A percentile compares a stretch with the other conserved stretches of the same genome.
These are phyloP conservation scores for Raffaelea ambrosiae DNA, from an alignment of 2,329 filamentous ascomycete genomes.

Conservation along the genomic window DNA sequence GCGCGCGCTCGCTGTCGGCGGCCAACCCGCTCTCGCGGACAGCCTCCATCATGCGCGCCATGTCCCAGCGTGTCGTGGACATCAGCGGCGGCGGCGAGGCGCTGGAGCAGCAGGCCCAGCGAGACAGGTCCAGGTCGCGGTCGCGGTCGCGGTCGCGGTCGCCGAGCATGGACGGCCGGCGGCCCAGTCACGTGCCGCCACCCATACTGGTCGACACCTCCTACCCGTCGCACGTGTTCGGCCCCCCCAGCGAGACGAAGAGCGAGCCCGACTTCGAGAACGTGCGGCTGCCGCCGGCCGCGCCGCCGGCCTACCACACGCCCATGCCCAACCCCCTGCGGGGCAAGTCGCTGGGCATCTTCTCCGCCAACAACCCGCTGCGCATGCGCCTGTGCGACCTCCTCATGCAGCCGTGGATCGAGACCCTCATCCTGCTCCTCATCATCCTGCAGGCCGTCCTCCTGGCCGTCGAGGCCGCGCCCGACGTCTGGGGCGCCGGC, in stretches of 20 bases:
- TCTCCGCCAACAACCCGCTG: constrained; percentile 68
- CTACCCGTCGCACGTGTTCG: constrained; percentile 40
- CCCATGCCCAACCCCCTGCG: constrained; percentile 66
- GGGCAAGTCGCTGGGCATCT: constrained; percentile 78
- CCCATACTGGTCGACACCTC: constrained; percentile 38
- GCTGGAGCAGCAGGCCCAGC: constrained; percentile 61
- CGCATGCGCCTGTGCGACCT: constrained; percentile 71
- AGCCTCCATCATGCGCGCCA: constrained; percentile 68
- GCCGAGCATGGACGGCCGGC: constrained; percentile 42
- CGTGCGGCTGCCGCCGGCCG: background rate
- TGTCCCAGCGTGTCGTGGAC: constrained; percentile 97
- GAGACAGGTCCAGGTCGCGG: constrained; percentile 37
- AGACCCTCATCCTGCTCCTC: constrained; percentile 76
- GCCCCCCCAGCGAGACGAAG: constrained; percentile 37
- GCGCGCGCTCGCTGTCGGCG: constrained; percentile 55
- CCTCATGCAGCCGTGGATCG: constrained; percentile 76
- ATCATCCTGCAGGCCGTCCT: constrained; percentile 84
- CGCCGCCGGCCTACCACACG: constrained; percentile 17
- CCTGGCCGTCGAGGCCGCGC: constrained; percentile 74
- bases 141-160: constrained; percentile 40
- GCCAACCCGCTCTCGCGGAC: constrained; percentile 59
- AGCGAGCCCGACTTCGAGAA: constrained; percentile 20
- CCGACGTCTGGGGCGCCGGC: constrained; percentile 57
- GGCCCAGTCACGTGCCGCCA: constrained; percentile 35
- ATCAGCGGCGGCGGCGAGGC: constrained; percentile 87